phyloP scores from a whole-genome alignment of 2,329 filamentous ascomycete species.

The Nemania sp. region DNA sequence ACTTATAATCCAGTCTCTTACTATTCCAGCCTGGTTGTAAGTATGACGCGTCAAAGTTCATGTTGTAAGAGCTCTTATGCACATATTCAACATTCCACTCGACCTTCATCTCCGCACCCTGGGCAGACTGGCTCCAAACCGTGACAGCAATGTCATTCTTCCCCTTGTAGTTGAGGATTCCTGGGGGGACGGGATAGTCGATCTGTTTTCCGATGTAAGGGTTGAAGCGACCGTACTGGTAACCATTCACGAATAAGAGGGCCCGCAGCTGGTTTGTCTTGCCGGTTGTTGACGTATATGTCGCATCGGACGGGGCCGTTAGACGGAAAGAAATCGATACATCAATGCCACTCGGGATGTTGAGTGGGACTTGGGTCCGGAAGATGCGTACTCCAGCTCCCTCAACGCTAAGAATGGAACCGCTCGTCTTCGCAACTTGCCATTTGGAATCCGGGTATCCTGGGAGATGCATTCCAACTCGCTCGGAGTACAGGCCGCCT shows the following conservation, averaged over 20 bases:
- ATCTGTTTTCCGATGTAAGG: slow-evolving; percentile 72
- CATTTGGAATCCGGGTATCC: slow-evolving; percentile 63
- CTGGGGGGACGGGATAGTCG: slow-evolving; percentile 69
- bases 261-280: slow-evolving; percentile 59
- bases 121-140: slow-evolving; percentile 69
- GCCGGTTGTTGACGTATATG: slow-evolving; percentile 3
- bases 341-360: slow-evolving; percentile 64
- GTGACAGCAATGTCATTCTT: slow-evolving; percentile 69
- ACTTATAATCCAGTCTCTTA: slow-evolving; percentile 54
- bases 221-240: slow-evolving; percentile 71
- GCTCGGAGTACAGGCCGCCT: slow-evolving; percentile 68
- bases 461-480: slow-evolving; percentile 69
- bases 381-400: slow-evolving; percentile 68
- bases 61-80: slow-evolving; percentile 64
- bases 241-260: slow-evolving; percentile 73
- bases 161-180: slow-evolving; percentile 68
- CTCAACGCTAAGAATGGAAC: slow-evolving; percentile 57
- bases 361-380: slow-evolving; percentile 63
- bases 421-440: not conserved
- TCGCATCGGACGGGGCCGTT: slow-evolving; percentile 54
- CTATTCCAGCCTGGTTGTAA: slow-evolving; percentile 65
- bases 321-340: slow-evolving; percentile 68
- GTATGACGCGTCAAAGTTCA: slow-evolving; percentile 60
- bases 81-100: slow-evolving; percentile 67
- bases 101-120: slow-evolving; percentile 62